Evolutionary conservation across 441 rosid species (phyloP).

Genomic region (Adansonia grandidieri): DNA sequence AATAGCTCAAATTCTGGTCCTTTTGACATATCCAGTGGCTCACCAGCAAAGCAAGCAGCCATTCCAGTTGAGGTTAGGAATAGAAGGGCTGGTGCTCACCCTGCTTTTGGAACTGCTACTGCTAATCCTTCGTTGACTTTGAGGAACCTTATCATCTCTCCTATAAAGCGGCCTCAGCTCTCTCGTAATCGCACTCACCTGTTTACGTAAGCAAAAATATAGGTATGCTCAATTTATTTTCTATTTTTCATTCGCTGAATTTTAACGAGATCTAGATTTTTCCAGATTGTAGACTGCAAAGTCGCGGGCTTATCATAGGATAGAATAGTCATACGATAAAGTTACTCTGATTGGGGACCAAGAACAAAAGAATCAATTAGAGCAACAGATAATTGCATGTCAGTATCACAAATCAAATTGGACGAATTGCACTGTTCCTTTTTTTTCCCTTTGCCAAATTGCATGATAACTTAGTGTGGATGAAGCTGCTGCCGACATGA

Average conservation of each 20-base stretch:
- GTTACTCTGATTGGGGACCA: constrained; percentile 1
- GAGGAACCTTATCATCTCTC: constrained; percentile 87
- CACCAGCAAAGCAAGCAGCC: constrained; percentile 59
- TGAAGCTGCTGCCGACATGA: constrained; percentile 5
- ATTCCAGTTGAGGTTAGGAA: constrained; percentile 63
- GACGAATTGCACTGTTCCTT: neutral
- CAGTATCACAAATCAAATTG: neutral
- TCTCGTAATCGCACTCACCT: constrained; percentile 71
- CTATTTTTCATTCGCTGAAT: neutral
- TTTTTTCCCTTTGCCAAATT: constrained; percentile 2
- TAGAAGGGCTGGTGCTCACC: constrained; percentile 53
- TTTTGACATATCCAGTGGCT: constrained; percentile 63
- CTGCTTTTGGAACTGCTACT: constrained; percentile 56
- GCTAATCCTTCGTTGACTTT: constrained; percentile 71
- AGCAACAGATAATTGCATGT: neutral
- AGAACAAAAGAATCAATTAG: neutral
- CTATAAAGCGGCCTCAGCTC: constrained; percentile 88
- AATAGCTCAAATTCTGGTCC: constrained; percentile 72
- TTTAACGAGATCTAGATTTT: constrained; percentile 23
- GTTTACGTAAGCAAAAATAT: constrained; percentile 63
- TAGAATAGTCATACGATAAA: constrained; percentile 11
- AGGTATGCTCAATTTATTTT: neutral
- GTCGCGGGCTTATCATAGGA: constrained; percentile 16
- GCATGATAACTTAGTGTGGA: neutral
- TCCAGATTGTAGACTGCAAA: constrained; percentile 47